These are phyloP conservation scores for Bacterosira constricta DNA, from an alignment of 108 stramenopile species.

Conservation along the genomic window DNA sequence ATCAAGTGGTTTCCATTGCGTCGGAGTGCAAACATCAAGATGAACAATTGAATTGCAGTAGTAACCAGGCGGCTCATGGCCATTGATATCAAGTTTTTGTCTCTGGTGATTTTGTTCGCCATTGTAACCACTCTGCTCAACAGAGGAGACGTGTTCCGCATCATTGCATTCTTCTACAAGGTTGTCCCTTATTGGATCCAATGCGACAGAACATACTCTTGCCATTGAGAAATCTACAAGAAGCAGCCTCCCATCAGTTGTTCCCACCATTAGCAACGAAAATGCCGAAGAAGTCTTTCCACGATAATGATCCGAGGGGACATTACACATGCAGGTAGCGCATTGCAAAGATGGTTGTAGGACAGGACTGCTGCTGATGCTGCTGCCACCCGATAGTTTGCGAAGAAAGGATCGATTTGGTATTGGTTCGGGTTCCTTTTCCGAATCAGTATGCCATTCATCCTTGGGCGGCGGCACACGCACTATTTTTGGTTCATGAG, in stretches of 20 bases:
- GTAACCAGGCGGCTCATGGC: neutral
- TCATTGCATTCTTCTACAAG: neutral
- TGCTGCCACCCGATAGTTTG: slow-evolving; percentile 8
- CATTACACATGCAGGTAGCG: slow-evolving; percentile 44
- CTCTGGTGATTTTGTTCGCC: neutral
- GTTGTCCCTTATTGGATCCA: neutral
- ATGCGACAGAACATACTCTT: slow-evolving; percentile 14
- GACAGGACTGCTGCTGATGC: neutral
- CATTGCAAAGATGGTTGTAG: slow-evolving; percentile 22
- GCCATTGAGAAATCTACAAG: slow-evolving; percentile 28
- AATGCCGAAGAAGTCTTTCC: slow-evolving; percentile 21
- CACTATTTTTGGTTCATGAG: slow-evolving; percentile 40
- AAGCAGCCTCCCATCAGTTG: slow-evolving; percentile 32
- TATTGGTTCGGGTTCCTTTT: neutral
- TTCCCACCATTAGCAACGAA: slow-evolving; percentile 34
- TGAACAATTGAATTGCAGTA: slow-evolving; percentile 32
- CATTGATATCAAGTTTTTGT: neutral
- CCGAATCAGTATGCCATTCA: neutral
- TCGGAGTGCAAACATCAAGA: slow-evolving; percentile 31
- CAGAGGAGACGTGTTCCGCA: neutral
- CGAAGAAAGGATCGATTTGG: slow-evolving; percentile 14
- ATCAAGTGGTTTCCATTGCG: slow-evolving; percentile 42
- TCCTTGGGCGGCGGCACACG: neutral
- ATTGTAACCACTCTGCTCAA: neutral
- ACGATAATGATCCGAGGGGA: slow-evolving; percentile 18